Conservation (phyloP, 148 eudicot species). For the Rhododendron simsii region DNA sequence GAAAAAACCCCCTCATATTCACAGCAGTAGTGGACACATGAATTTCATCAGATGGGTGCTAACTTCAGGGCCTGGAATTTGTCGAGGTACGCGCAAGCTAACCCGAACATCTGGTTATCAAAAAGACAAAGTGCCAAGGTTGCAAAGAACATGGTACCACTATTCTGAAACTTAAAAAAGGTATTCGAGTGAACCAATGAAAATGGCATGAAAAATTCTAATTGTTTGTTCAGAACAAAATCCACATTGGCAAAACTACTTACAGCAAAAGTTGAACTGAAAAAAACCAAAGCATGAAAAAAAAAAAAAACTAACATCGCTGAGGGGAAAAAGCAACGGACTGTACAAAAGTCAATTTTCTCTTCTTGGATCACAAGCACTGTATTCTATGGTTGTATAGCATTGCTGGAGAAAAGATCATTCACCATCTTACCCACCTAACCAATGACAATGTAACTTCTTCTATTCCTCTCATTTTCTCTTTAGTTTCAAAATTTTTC, state of each 20-base stretch:
- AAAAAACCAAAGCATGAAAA: not conserved
- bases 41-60: too few species aligned
- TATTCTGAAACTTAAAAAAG: not conserved
- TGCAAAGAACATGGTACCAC: not conserved
- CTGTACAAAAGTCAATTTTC: conserved; percentile 4
- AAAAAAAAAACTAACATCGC: not conserved
- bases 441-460: not conserved
- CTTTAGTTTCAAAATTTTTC: not conserved
- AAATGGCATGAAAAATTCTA: not conserved
- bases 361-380: conserved; percentile 1
- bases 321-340: not conserved
- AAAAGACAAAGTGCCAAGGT: too few species aligned
- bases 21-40: not conserved
- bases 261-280: not conserved
- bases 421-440: not conserved
- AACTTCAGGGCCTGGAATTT: too few species aligned
- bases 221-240: not conserved
- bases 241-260: not conserved
- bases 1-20: too few species aligned
- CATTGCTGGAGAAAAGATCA: not conserved
- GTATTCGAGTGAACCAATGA: not conserved
- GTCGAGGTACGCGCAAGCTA: too few species aligned
- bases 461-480: not conserved
- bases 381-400: not conserved
- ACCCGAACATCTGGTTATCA: not conserved